These are phyloP conservation scores for Cochlearia excelsa DNA, from an alignment of 345 rosid genomes.

Conservation along the genomic window DNA sequence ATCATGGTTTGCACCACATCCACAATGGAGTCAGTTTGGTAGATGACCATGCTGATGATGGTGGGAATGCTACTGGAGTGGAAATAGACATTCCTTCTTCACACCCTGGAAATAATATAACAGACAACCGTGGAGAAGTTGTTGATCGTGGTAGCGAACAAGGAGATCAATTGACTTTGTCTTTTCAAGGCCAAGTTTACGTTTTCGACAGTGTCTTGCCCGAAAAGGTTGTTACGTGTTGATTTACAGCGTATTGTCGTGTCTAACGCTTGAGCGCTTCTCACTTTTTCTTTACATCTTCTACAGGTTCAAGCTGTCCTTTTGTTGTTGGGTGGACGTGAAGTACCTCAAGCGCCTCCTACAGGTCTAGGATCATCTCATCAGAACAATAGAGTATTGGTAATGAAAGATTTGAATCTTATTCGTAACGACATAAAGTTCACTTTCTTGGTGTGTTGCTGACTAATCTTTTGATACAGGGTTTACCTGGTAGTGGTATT, in stretches of 20 bases:
- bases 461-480: conserved; percentile 37
- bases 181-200: conserved; percentile 78
- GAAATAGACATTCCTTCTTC: conserved; percentile 46
- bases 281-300: not conserved
- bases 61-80: conserved; percentile 36
- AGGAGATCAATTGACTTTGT: conserved; percentile 64
- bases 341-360: conserved; percentile 46
- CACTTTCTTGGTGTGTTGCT: conserved; percentile 18
- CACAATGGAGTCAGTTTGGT: conserved; percentile 43
- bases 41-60: conserved; percentile 42
- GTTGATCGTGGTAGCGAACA: conserved; percentile 41
- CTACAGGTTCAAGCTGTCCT: conserved; percentile 67
- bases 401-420: conserved; percentile 1
- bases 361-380: conserved; percentile 35
- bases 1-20: conserved; percentile 44
- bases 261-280: not conserved
- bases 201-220: conserved; percentile 69
- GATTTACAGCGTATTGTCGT: not conserved
- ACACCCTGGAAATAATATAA: conserved; percentile 45
- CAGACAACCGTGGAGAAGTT: conserved; percentile 43
- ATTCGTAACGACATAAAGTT: not conserved
- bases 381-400: conserved; percentile 40
- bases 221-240: conserved; percentile 46
- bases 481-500: conserved; percentile 46
- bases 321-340: conserved; percentile 53